A percentile compares a stretch with the other conserved stretches of the same genome.
Conservation (phyloP, 768 basidiomycete genomes). For the Lactifluus pinguis region DNA sequence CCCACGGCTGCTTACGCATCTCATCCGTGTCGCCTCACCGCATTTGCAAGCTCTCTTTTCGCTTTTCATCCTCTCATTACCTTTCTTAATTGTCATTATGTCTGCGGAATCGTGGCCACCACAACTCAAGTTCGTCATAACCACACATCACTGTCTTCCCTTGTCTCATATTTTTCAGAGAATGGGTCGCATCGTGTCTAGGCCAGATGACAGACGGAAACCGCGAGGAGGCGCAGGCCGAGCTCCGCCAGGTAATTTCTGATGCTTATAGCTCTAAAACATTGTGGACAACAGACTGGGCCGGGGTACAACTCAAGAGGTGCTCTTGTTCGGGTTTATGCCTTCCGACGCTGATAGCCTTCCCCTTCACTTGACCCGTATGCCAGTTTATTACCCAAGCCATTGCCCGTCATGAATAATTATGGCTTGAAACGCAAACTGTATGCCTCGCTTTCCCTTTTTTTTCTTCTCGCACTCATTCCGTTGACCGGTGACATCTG, state of each 20-base stretch:
- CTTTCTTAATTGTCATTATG: constrained; percentile 31
- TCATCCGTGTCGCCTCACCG: neutral
- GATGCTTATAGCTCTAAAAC: constrained; percentile 78
- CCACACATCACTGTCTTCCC: neutral
- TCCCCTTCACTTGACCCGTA: neutral
- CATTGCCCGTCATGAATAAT: constrained; percentile 31
- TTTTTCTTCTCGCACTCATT: neutral
- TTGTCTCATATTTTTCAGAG: constrained; percentile 39
- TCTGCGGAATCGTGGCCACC: constrained; percentile 77
- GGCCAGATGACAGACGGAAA: constrained; percentile 87
- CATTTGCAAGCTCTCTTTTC: neutral
- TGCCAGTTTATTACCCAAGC: constrained; percentile 51
- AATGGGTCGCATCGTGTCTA: constrained; percentile 92
- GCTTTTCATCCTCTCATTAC: neutral
- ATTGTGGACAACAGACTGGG: constrained; percentile 94
- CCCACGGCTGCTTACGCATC: constrained; percentile 4
- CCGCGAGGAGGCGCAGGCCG: constrained; percentile 79
- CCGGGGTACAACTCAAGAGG: constrained; percentile 80
- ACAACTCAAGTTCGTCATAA: constrained; percentile 53
- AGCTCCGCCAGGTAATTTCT: constrained; percentile 95
- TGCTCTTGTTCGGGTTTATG: constrained; percentile 27
- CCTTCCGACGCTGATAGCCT: neutral
- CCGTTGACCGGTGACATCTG: neutral
- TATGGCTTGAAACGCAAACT: constrained; percentile 60
- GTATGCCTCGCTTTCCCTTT: constrained; percentile 30